Evolutionary conservation across 2,329 filamentous ascomycete species (phyloP).

Genomic region (Raffaelea albimanens): DNA sequence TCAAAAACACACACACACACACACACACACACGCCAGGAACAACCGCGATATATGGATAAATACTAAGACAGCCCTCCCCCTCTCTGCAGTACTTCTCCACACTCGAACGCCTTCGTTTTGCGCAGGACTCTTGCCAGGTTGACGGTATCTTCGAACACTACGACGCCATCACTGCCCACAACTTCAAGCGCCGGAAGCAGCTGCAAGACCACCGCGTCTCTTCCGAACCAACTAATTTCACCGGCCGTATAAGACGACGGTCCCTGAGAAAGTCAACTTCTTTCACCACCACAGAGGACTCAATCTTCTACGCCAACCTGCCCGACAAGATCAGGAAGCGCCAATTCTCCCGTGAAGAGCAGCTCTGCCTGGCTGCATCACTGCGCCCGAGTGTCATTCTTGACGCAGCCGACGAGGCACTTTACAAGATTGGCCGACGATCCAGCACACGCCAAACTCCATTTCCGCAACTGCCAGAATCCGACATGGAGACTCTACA

Average conservation of each 20-base stretch:
- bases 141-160: constrained; percentile 25
- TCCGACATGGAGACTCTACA: constrained; percentile 9
- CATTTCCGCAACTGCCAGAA: constrained; percentile 7
- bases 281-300: constrained; percentile 33
- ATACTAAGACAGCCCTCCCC: constrained; percentile 12
- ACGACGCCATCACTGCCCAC: constrained; percentile 23
- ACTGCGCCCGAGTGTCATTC: constrained; percentile 26
- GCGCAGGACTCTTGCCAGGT: constrained; percentile 33
- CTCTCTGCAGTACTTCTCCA: constrained; percentile 57
- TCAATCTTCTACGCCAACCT: constrained; percentile 60
- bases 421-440: constrained; percentile 37
- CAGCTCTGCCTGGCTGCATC: constrained; percentile 50
- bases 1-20: background rate
- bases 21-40: background rate
- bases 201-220: constrained; percentile 17
- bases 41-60: background rate
- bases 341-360: constrained; percentile 64
- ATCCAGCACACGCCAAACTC: constrained; percentile 20
- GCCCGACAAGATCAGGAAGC: constrained; percentile 63
- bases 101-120: constrained; percentile 60
- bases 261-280: constrained; percentile 18
- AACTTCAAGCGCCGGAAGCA: constrained; percentile 20
- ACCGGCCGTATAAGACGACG: constrained; percentile 20
- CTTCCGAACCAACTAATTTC: constrained; percentile 20
- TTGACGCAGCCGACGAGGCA: constrained; percentile 42